Evolutionary conservation across 2,329 filamentous ascomycete species (phyloP).

Genomic region (Colletotrichum agaves): DNA sequence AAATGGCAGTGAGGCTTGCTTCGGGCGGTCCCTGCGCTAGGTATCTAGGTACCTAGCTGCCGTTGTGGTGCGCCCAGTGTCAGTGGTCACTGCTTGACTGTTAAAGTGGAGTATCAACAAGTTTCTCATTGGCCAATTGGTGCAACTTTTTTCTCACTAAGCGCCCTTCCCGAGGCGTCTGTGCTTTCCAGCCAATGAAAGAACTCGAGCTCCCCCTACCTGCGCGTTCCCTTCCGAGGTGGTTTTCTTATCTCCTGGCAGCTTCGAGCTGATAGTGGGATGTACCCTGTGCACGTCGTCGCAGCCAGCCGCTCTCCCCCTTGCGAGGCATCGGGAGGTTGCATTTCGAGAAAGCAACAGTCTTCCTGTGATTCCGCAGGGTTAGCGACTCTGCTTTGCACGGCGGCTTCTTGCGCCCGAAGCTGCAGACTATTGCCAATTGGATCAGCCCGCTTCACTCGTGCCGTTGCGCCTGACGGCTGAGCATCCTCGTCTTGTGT

Average conservation of each 20-base stretch:
- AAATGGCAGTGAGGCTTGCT: neutral
- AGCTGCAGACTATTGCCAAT: too few relatives aligned
- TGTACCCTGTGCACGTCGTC: constrained; percentile 1
- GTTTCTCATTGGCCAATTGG: neutral
- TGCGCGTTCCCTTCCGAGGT: neutral
- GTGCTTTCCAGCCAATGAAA: constrained; percentile 8
- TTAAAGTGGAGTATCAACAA: rapidly evolving
- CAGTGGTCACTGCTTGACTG: neutral
- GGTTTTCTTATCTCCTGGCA: neutral
- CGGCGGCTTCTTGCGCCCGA: neutral
- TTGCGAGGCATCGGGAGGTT: neutral
- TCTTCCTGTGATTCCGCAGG: neutral
- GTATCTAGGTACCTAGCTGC: too few relatives aligned
- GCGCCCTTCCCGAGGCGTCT: neutral
- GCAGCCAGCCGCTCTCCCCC: neutral
- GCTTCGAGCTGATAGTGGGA: neutral
- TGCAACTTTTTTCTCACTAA: neutral
- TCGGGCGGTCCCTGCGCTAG: constrained; percentile 14
- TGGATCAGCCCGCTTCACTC: neutral
- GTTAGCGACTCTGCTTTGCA: neutral
- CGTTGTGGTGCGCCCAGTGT: neutral
- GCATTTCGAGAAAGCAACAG: neutral
- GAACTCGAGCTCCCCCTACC: neutral
- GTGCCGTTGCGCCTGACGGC: neutral
- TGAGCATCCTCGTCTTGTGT: neutral